Evolutionary conservation across 768 basidiomycete species (phyloP).

Genomic region (Leccinum obscurum): DNA sequence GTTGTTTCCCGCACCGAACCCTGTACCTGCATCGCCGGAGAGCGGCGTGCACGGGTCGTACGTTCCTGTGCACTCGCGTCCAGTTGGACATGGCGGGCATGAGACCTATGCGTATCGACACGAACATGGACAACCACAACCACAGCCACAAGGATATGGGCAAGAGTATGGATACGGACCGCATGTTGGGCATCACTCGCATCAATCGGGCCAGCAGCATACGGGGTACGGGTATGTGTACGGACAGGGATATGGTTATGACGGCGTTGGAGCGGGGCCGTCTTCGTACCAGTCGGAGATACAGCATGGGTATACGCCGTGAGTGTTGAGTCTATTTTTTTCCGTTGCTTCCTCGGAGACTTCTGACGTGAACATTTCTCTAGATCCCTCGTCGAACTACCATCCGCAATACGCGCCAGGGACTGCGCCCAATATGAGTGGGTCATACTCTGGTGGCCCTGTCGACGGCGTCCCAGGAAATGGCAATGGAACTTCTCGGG

Average conservation of each 20-base stretch:
- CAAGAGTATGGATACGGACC: background rate
- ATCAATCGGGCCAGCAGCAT: background rate
- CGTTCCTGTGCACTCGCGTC: conserved; percentile 4
- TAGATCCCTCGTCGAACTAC: conserved; percentile 7
- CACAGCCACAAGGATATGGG: background rate
- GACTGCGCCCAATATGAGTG: background rate
- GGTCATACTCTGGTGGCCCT: background rate
- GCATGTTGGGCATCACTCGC: background rate
- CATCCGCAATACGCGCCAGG: conserved; percentile 1
- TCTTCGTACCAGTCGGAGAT: background rate
- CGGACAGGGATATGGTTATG: background rate
- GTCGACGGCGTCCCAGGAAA: background rate
- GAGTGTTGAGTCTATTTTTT: conserved; percentile 17
- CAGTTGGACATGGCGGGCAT: conserved; percentile 1
- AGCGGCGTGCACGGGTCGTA: conserved; percentile 2
- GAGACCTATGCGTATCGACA: background rate
- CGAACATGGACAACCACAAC: background rate
- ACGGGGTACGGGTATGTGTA: conserved; percentile 1
- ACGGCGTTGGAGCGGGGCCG: background rate
- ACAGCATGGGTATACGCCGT: conserved; percentile 34
- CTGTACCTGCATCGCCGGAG: background rate
- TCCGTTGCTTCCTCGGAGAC: background rate
- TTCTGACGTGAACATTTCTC: background rate
- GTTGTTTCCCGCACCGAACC: background rate
- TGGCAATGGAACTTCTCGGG: background rate